These are phyloP conservation scores for Schwanniomyces vanrijiae DNA, from an alignment of 805 yeast species.

Conservation along the genomic window DNA sequence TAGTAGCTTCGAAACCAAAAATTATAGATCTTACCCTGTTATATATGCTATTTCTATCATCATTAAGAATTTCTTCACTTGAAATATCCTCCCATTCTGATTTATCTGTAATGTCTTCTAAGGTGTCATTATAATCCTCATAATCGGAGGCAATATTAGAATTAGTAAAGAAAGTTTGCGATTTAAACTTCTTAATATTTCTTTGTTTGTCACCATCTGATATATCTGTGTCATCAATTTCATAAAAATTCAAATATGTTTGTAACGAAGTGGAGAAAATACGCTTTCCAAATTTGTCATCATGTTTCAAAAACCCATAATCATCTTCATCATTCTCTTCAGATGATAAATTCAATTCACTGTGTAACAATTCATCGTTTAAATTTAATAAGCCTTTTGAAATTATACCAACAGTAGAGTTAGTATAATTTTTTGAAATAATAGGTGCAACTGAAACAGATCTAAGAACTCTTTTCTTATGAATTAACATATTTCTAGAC, in stretches of 20 bases:
- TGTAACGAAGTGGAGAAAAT: slow-evolving; percentile 28
- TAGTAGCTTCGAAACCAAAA: slow-evolving; percentile 20
- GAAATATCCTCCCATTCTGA: slow-evolving; percentile 13
- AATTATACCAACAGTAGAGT: slow-evolving; percentile 8
- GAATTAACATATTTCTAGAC: slow-evolving; percentile 46
- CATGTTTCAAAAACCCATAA: slow-evolving; percentile 29
- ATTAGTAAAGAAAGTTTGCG: slow-evolving; percentile 28
- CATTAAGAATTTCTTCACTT: slow-evolving; percentile 5
- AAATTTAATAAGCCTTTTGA: slow-evolving; percentile 14
- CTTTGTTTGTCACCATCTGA: slow-evolving; percentile 11
- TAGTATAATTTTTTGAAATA: slow-evolving; percentile 16
- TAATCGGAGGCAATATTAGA: slow-evolving; percentile 7
- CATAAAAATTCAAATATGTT: slow-evolving; percentile 22
- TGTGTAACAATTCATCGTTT: slow-evolving; percentile 1
- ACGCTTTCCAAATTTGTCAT: slow-evolving; percentile 22
- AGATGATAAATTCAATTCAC: not conserved
- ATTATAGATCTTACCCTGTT: slow-evolving; percentile 35
- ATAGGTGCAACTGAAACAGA: slow-evolving; percentile 35
- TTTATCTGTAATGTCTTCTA: slow-evolving; percentile 12
- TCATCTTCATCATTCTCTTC: slow-evolving; percentile 23
- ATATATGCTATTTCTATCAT: slow-evolving; percentile 20
- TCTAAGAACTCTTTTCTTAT: slow-evolving; percentile 42
- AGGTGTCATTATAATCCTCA: slow-evolving; percentile 12
- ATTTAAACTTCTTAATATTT: slow-evolving; percentile 33
- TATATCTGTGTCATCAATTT: slow-evolving; percentile 14